These are phyloP conservation scores for Catharanthus roseus DNA, from an alignment of 257 asterid genomes.

Conservation along the genomic window DNA sequence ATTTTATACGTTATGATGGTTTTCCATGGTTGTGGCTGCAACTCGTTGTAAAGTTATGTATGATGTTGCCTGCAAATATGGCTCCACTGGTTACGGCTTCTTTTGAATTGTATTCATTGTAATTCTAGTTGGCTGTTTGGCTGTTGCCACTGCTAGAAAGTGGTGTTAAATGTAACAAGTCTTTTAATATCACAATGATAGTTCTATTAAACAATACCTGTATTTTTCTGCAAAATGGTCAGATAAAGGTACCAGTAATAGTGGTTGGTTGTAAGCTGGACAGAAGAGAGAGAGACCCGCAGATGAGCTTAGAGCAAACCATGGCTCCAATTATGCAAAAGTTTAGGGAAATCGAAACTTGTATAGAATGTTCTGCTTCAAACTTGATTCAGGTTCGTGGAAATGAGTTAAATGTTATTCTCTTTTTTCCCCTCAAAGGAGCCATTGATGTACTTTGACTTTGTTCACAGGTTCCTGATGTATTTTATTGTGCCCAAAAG, in stretches of 20 bases:
- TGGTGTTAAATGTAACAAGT: neutral
- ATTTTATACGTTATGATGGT: no score
- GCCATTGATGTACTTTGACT: constrained; percentile 17
- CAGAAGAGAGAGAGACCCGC: constrained; percentile 62
- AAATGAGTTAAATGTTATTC: constrained; percentile 11
- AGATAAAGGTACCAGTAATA: constrained; percentile 84
- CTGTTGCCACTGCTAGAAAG: neutral
- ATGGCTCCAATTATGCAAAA: constrained; percentile 92
- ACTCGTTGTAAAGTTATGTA: neutral
- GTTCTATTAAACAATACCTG: neutral
- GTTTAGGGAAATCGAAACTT: constrained; percentile 91
- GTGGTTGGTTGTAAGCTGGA: constrained; percentile 97
- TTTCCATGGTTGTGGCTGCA: no score
- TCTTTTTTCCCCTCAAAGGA: constrained; percentile 2
- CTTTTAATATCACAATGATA: neutral
- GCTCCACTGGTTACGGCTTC: neutral
- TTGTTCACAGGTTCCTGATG: constrained; percentile 72
- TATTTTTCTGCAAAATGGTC: constrained; percentile 10
- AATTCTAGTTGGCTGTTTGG: constrained; percentile 4
- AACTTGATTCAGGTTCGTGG: constrained; percentile 71
- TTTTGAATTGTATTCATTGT: neutral
- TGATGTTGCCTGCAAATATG: neutral
- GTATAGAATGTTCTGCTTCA: constrained; percentile 92
- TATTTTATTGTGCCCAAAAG: constrained; percentile 86
- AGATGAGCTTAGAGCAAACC: constrained; percentile 51